Evolutionary conservation across 345 rosid species (phyloP).

Genomic region (Moricandia moricandioides): DNA sequence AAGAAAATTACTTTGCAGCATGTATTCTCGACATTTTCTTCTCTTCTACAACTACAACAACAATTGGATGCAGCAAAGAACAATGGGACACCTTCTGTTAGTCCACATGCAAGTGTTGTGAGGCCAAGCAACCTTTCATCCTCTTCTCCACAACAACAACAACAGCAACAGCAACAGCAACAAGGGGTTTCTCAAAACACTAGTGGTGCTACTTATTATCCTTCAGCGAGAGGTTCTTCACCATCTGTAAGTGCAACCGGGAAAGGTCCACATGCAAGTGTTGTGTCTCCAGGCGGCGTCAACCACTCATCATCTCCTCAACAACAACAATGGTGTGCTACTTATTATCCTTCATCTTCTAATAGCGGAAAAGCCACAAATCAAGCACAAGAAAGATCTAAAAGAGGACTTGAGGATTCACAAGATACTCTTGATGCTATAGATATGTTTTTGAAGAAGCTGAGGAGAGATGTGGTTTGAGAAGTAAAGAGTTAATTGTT

Average conservation of each 20-base stretch:
- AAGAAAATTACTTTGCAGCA: neutral
- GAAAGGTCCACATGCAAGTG: neutral
- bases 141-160: too few relatives aligned
- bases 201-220: neutral
- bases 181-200: too few relatives aligned
- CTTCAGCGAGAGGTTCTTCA: too few relatives aligned
- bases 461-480: neutral
- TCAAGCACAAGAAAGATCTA: neutral
- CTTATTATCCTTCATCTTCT: neutral
- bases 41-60: neutral
- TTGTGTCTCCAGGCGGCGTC: too few relatives aligned
- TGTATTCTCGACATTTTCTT: neutral
- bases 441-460: neutral
- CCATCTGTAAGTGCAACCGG: neutral
- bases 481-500: neutral
- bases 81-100: neutral
- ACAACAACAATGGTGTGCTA: neutral
- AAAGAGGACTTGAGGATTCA: neutral
- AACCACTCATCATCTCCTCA: too few relatives aligned
- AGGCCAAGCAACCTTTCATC: too few relatives aligned
- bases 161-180: too few relatives aligned
- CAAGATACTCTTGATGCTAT: neutral
- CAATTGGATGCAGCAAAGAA: neutral
- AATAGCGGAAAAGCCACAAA: neutral
- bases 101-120: neutral